Percentiles rank a stretch among this genome's conserved stretches.
Evolutionary conservation across 2,329 filamentous ascomycete species (phyloP).

Genomic region (Laburnicola sp.): DNA sequence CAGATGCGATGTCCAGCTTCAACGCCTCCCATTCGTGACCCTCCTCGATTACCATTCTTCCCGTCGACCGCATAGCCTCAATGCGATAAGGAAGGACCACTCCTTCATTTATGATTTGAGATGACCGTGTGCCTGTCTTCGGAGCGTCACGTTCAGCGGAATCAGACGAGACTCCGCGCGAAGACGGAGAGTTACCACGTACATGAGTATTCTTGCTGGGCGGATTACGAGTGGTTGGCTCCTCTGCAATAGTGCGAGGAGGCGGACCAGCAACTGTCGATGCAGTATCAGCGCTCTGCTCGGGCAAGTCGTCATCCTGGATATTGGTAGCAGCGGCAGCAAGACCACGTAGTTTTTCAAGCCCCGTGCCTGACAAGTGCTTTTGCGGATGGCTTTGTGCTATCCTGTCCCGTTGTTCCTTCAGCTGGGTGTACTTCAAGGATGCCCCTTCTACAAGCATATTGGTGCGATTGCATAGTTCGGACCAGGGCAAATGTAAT

Average conservation of each 20-base stretch:
- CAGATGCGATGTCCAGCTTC: conserved; percentile 30
- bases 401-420: not conserved
- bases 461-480: conserved; percentile 22
- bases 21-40: conserved; percentile 32
- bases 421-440: conserved; percentile 19
- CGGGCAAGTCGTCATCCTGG: conserved; percentile 8
- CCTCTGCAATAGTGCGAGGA: not conserved
- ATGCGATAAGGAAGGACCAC: conserved; percentile 22
- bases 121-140: not conserved
- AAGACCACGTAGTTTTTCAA: conserved; percentile 34
- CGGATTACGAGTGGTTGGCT: not conserved
- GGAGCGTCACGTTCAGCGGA: not conserved
- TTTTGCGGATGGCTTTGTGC: not conserved
- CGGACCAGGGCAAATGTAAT: conserved; percentile 23
- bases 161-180: no score
- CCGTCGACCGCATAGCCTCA: conserved; percentile 28
- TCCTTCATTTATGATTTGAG: not conserved
- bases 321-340: conserved; percentile 38
- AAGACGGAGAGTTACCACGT: no score
- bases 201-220: no score
- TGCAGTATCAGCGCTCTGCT: not conserved
- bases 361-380: conserved; percentile 8
- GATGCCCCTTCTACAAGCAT: conserved; percentile 18
- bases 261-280: not conserved
- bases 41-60: conserved; percentile 26